Conservation (phyloP, 1,284 basidiomycete species). For the Cryptococcus sp. region DNA sequence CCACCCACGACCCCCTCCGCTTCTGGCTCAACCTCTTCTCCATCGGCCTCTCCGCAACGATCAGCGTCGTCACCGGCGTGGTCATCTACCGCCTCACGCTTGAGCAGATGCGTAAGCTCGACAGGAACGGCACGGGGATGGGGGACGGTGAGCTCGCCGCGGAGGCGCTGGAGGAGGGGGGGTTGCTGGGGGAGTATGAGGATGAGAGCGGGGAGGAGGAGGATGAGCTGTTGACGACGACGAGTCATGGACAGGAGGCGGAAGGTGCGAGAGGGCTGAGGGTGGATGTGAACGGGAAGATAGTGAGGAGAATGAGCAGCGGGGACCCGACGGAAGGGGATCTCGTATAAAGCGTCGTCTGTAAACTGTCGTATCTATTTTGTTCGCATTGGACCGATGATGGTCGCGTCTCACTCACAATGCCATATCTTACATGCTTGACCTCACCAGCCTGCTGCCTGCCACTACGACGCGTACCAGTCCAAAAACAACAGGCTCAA, state of each 20-base stretch:
- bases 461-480: slow-evolving; percentile 45
- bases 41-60: slow-evolving; percentile 31
- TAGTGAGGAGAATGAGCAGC: slow-evolving; percentile 8
- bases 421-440: not conserved
- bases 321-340: slow-evolving; percentile 3
- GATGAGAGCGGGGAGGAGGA: slow-evolving; percentile 22
- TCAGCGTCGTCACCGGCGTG: slow-evolving; percentile 41
- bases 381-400: too few relatives aligned
- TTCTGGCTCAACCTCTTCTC: slow-evolving; percentile 47
- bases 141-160: slow-evolving; percentile 36
- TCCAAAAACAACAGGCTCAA: slow-evolving; percentile 56
- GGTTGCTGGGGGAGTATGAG: slow-evolving; percentile 36
- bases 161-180: slow-evolving; percentile 38
- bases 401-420: not conserved
- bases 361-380: too few relatives aligned
- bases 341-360: not conserved
- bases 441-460: not conserved
- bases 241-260: not conserved
- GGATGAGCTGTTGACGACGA: slow-evolving; percentile 10
- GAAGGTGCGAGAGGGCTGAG: not conserved
- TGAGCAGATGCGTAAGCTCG: slow-evolving; percentile 45
- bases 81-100: slow-evolving; percentile 49
- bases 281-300: not conserved
- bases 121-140: slow-evolving; percentile 17
- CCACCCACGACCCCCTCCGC: slow-evolving; percentile 32